A percentile compares a stretch with the other conserved stretches of the same genome.
These are phyloP conservation scores for Trifolium subterraneum DNA, from an alignment of 306 rosid species.

Conservation along the genomic window DNA sequence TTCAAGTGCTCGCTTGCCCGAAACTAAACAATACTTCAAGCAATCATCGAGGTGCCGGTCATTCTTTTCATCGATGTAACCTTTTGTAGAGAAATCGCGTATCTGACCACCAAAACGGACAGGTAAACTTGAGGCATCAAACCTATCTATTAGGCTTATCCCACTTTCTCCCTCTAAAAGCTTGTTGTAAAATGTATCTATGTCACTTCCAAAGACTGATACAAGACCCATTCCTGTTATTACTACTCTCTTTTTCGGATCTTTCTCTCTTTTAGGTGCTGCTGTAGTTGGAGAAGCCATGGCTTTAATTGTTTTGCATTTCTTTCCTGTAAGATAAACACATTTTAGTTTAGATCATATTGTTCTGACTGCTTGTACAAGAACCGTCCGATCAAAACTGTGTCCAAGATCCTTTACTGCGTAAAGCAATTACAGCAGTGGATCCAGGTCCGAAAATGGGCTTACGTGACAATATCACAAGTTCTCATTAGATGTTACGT, in stretches of 20 bases:
- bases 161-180: conserved; percentile 83
- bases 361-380: neutral
- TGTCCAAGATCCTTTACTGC: no score
- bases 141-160: conserved; percentile 67
- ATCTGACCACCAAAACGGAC: conserved; percentile 70
- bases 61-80: conserved; percentile 65
- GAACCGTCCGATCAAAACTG: no score
- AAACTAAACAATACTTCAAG: conserved; percentile 68
- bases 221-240: conserved; percentile 84
- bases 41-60: conserved; percentile 69
- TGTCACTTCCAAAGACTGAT: conserved; percentile 68
- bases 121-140: conserved; percentile 64
- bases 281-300: conserved; percentile 46
- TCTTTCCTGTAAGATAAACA: conserved; percentile 40
- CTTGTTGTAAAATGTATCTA: conserved; percentile 59
- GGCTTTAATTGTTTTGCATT: conserved; percentile 58
- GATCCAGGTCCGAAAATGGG: no score
- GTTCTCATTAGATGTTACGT: neutral
- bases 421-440: no score
- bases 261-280: conserved; percentile 69
- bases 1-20: conserved; percentile 73
- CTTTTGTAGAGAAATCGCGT: conserved; percentile 59
- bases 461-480: neutral
- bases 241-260: conserved; percentile 72
- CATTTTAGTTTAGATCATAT: neutral